phyloP scores from a whole-genome alignment of 257 asterid species.

The Fraxinus quadrangulata region DNA sequence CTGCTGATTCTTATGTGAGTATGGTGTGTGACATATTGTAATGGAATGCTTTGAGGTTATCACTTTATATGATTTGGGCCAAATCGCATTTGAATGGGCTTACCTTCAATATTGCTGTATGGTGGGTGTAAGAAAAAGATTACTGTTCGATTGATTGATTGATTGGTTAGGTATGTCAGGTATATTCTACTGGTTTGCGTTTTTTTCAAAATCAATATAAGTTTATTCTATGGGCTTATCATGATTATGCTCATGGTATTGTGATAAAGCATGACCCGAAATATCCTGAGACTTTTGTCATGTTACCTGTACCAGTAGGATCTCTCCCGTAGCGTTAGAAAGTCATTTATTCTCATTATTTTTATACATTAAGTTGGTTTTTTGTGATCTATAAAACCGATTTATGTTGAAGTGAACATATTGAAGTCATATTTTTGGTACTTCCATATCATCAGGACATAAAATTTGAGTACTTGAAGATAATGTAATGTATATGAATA shows the following conservation, averaged over 20 bases:
- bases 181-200: not conserved
- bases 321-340: no score
- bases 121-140: not conserved
- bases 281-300: no score
- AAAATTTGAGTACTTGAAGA: not conserved
- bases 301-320: not conserved
- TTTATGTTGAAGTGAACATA: not conserved
- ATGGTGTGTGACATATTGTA: no score
- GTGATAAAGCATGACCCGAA: no score
- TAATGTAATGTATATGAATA: not conserved
- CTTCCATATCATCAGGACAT: not conserved
- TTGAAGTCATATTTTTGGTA: not conserved
- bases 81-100: no score
- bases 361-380: not conserved
- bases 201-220: no score
- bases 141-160: not conserved
- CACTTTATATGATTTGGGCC: no score
- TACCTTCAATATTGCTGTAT: no score
- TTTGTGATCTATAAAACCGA: not conserved
- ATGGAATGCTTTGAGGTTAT: no score
- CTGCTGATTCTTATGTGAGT: no score
- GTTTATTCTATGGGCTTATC: no score
- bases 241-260: no score
- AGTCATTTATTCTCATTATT: not conserved
- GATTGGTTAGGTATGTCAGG: not conserved